Evolutionary conservation across 257 asterid genomes (phyloP), one percentile per base, ranked within the genome.

Genomic region (Eucommia ulmoides): DNA sequence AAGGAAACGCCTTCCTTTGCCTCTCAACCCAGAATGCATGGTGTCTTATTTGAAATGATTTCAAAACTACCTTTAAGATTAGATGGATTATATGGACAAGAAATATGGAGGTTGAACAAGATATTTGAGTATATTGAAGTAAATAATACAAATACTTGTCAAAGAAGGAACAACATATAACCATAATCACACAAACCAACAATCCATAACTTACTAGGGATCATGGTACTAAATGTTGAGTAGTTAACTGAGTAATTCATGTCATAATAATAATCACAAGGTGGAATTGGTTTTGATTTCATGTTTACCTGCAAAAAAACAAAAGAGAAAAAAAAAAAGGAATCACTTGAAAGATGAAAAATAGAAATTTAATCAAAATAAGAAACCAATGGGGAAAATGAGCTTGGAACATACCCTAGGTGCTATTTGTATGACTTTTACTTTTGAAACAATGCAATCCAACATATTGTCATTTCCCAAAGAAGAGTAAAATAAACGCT

Each of bases 181-280:
- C n/a, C n/a, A n/a, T n/a, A n/a, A n/a, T n/a, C n/a, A n/a, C n/a
- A n/a, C n/a, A n/a, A n/a, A n/a, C n/a, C n/a, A n/a, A n/a, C n/a
- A n/a, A n/a, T n/a, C n/a, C n/a, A n/a, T n/a, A n/a, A n/a, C n/a
- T 38, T 65, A 73, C 80, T 76, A 42, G 68, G 19, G 33, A 38
- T 21, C 29, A 65, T 18, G 50, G 61, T 47, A 57, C 63, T 73
- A 65, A 73, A 73, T 52, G 80, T 69, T 41, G 80, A 62, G 63
- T 73, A 73, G 52, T 69, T 76, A 56, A 73, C 74, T 7, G 71
- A 69, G 52, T 69, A 73, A 52, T 65, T 59, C 80, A 69, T 73
- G 50, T 73, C 80, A 62, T 47, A 73, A 50, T 73, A 69, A 59
- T 62, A 73, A 64, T 73, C 80, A 52, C 70, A 69, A 41, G 73